Conservation (phyloP, 176 grass and related monocot species). For the Oryza nivara region DNA sequence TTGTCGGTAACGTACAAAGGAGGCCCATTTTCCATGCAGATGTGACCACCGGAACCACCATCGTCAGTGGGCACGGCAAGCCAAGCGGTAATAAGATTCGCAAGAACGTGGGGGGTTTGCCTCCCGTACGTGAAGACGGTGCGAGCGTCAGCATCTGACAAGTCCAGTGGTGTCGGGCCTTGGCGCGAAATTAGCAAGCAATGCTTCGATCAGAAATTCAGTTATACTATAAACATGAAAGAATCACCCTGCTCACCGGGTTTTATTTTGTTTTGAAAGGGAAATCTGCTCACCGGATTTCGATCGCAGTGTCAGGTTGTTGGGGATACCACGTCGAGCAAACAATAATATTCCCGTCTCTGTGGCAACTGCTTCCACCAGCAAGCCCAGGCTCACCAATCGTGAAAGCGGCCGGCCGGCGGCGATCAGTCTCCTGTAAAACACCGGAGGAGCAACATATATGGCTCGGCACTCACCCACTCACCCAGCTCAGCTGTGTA, state of each 20-base stretch:
- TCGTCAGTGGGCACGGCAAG: conserved; percentile 19
- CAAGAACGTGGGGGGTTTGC: not conserved
- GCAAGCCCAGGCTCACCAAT: conserved; percentile 38
- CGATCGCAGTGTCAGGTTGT: conserved; percentile 37
- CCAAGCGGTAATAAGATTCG: conserved; percentile 14
- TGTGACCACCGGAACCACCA: conserved; percentile 55
- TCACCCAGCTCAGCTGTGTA: not conserved
- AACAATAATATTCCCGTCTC: conserved; percentile 28
- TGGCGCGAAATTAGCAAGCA: conserved; percentile 25
- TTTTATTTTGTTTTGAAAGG: not conserved
- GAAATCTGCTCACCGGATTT: conserved; percentile 27
- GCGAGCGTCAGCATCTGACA: conserved; percentile 36
- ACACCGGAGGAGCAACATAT: not conserved
- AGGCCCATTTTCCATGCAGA: conserved; percentile 33
- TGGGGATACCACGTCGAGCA: conserved; percentile 46
- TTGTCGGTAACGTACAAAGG: conserved; percentile 50
- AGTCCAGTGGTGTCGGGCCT: not conserved
- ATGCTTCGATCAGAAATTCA: conserved; percentile 11
- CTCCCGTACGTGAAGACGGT: not conserved
- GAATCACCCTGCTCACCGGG: conserved; percentile 25
- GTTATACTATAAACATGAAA: conserved; percentile 18
- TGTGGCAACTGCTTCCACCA: conserved; percentile 36
- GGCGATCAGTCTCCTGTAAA: conserved; percentile 10
- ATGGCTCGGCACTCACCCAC: not conserved
- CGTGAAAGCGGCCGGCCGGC: conserved; percentile 42